Percentiles rank a stretch among this genome's conserved stretches.
Evolutionary conservation across 768 basidiomycete genomes (phyloP).

Genomic region (Russula brevipes): DNA sequence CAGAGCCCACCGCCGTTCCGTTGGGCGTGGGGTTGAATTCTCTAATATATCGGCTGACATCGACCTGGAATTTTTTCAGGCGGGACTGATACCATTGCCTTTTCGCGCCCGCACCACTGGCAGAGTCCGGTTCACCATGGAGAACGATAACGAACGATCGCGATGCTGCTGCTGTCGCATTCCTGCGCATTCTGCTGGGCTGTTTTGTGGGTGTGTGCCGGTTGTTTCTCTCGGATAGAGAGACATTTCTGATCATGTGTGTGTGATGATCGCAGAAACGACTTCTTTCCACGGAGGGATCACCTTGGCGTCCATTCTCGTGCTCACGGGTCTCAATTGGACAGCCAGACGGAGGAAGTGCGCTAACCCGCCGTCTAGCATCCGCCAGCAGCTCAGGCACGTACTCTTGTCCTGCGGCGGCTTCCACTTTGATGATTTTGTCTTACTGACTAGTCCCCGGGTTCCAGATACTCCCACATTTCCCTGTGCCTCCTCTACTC

Average conservation of each 20-base stretch:
- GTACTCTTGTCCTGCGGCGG: not conserved
- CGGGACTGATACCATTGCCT: not conserved
- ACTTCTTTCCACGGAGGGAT: constrained; percentile 69
- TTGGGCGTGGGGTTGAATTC: not conserved
- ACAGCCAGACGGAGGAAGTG: constrained; percentile 29
- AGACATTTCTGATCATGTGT: not conserved
- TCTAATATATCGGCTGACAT: not conserved
- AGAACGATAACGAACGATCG: constrained; percentile 34
- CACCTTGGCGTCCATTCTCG: constrained; percentile 48
- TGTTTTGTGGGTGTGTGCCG: constrained; percentile 51
- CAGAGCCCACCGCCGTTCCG: too few species aligned
- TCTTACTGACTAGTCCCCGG: not conserved
- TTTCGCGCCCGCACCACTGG: not conserved
- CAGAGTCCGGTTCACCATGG: constrained; percentile 17
- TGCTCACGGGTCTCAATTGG: constrained; percentile 42
- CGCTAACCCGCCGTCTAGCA: constrained; percentile 13
- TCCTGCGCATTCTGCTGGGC: constrained; percentile 58
- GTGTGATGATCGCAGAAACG: constrained; percentile 48
- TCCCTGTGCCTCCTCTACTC: constrained; percentile 80
- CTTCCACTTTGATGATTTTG: not conserved
- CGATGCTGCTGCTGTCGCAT: constrained; percentile 47
- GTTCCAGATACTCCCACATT: constrained; percentile 63
- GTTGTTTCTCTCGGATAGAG: too few species aligned
- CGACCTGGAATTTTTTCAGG: not conserved
- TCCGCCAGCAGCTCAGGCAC: constrained; percentile 22